These are phyloP conservation scores for Chlorella sp. DNA, from an alignment of 139 green algal genomes.

Conservation along the genomic window DNA sequence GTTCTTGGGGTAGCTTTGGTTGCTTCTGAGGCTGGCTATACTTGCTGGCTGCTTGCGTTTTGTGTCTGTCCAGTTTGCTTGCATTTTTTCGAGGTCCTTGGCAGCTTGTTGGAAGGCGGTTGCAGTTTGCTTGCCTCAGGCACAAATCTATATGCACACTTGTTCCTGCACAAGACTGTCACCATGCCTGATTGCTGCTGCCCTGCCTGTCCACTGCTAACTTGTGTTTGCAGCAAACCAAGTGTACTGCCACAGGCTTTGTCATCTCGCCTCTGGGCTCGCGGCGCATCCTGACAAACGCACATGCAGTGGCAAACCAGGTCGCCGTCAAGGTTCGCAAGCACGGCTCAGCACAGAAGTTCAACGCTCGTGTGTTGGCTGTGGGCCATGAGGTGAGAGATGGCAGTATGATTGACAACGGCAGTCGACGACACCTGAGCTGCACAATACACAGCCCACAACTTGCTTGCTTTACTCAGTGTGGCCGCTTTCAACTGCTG, in stretches of 20 bases:
- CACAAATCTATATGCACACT: too few species aligned
- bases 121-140: too few species aligned
- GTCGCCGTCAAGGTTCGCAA: constrained; percentile 46
- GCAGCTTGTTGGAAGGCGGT: too few species aligned
- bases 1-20: too few species aligned
- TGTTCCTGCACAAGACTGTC: too few species aligned
- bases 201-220: too few species aligned
- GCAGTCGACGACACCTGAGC: not conserved
- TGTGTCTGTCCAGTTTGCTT: too few species aligned
- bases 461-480: not conserved
- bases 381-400: constrained; percentile 66
- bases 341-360: constrained; percentile 83
- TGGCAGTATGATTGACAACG: not conserved
- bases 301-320: constrained; percentile 43
- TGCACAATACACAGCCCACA: not conserved
- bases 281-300: constrained; percentile 69
- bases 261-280: constrained; percentile 32
- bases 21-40: too few species aligned
- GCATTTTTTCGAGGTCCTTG: too few species aligned
- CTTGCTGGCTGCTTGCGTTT: too few species aligned
- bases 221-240: too few species aligned
- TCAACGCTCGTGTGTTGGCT: constrained; percentile 75
- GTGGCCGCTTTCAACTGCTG: not conserved
- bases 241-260: constrained; percentile 59
- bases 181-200: too few species aligned